phyloP scores from a whole-genome alignment of 2,329 filamentous ascomycete species.

The Epichloe sibirici region DNA sequence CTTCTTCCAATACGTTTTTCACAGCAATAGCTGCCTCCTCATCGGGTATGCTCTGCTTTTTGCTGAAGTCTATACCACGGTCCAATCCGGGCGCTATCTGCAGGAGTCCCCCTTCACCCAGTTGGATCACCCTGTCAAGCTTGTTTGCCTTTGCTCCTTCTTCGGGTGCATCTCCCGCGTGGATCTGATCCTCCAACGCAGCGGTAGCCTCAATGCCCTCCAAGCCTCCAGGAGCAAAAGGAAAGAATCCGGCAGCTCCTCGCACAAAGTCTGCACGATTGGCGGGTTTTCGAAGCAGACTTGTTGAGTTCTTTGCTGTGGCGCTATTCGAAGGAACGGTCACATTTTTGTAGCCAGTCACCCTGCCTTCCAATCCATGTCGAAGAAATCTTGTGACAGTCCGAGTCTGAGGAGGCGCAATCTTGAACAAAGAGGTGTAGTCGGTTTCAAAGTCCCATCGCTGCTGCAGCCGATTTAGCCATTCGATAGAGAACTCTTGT shows the following conservation, averaged over 20 bases:
- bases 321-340: slow-evolving; percentile 81
- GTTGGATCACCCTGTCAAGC: slow-evolving; percentile 77
- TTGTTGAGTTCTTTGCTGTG: slow-evolving; percentile 92
- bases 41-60: slow-evolving; percentile 42
- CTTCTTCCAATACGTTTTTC: slow-evolving; percentile 46
- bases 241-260: slow-evolving; percentile 86
- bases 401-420: slow-evolving; percentile 83
- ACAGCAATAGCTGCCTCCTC: slow-evolving; percentile 57
- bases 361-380: slow-evolving; percentile 81
- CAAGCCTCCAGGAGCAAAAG: slow-evolving; percentile 82
- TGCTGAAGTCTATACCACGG: slow-evolving; percentile 62
- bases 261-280: slow-evolving; percentile 82
- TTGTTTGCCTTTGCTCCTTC: slow-evolving; percentile 37
- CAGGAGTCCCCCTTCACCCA: slow-evolving; percentile 68
- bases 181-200: slow-evolving; percentile 65
- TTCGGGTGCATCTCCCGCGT: slow-evolving; percentile 35
- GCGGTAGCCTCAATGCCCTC: slow-evolving; percentile 79
- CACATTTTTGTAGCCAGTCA: slow-evolving; percentile 89
- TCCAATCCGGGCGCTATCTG: slow-evolving; percentile 71
- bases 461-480: slow-evolving; percentile 84
- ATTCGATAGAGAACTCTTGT: slow-evolving; percentile 65
- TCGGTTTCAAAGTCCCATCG: slow-evolving; percentile 74
- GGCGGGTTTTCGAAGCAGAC: slow-evolving; percentile 73
- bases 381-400: slow-evolving; percentile 90
- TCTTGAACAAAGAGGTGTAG: slow-evolving; percentile 70